Conservation (phyloP, 2,329 filamentous ascomycete species). For the Helotiales sp. region DNA sequence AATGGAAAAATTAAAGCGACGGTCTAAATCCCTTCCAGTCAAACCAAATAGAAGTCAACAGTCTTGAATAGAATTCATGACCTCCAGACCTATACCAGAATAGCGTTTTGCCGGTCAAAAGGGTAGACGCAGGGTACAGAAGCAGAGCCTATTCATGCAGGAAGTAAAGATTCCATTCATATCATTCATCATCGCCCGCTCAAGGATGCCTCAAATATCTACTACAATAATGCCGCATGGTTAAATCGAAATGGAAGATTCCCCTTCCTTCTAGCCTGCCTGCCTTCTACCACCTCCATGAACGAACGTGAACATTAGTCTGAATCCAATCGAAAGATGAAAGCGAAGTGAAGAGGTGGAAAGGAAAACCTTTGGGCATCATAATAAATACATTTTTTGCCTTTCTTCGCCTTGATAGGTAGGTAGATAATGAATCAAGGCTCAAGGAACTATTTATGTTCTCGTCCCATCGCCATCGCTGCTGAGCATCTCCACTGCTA, state of each 20-base stretch:
- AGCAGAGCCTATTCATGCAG: background rate
- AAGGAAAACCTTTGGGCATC: background rate
- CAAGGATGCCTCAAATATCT: slow-evolving; percentile 11
- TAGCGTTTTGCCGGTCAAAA: too few relatives aligned
- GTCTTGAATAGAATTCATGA: too few relatives aligned
- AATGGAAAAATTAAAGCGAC: too few relatives aligned
- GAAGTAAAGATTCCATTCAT: slow-evolving; percentile 1
- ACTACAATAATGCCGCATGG: slow-evolving; percentile 11
- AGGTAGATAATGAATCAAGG: background rate
- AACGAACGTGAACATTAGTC: too few relatives aligned
- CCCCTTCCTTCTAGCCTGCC: background rate
- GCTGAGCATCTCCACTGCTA: too few relatives aligned
- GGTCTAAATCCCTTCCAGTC: too few relatives aligned
- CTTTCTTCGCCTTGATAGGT: background rate
- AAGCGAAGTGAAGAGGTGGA: background rate
- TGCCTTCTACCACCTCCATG: slow-evolving; percentile 10
- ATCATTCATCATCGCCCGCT: slow-evolving; percentile 13
- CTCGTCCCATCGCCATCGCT: too few relatives aligned
- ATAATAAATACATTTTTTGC: slow-evolving; percentile 9
- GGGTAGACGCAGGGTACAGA: background rate
- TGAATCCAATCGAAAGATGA: slow-evolving; percentile 26
- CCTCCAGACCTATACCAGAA: too few relatives aligned
- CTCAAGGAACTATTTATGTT: too few relatives aligned
- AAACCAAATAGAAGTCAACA: too few relatives aligned
- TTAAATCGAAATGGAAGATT: too few relatives aligned